phyloP scores from a whole-genome alignment of 768 basidiomycete genomes.

The Crassisporium funariophilum region DNA sequence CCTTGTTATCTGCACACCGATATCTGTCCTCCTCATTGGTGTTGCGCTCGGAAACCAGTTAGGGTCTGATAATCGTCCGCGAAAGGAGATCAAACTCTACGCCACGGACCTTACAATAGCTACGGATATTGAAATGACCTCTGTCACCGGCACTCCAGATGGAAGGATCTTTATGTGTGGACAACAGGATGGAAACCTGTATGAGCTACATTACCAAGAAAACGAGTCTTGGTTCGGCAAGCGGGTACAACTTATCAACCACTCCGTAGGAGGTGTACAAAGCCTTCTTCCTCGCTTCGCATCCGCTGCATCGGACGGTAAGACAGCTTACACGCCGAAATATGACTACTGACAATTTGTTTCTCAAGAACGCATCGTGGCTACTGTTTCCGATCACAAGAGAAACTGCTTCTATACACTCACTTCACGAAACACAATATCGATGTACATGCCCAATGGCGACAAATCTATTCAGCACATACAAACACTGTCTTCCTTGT shows the following conservation, averaged over 20 bases:
- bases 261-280: slow-evolving; percentile 77
- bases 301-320: slow-evolving; percentile 66
- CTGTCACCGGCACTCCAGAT: slow-evolving; percentile 74
- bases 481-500: slow-evolving; percentile 76
- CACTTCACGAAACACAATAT: slow-evolving; percentile 63
- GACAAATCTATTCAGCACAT: slow-evolving; percentile 70
- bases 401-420: slow-evolving; percentile 82
- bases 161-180: slow-evolving; percentile 94
- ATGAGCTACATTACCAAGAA: slow-evolving; percentile 90
- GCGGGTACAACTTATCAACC: slow-evolving; percentile 81
- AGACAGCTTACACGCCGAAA: slow-evolving; percentile 22
- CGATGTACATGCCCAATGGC: slow-evolving; percentile 62
- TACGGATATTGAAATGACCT: slow-evolving; percentile 84
- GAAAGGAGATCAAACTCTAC: slow-evolving; percentile 84
- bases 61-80: slow-evolving; percentile 42
- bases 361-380: slow-evolving; percentile 66
- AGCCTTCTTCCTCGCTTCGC: slow-evolving; percentile 81
- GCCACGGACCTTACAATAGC: slow-evolving; percentile 82
- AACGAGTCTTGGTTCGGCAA: slow-evolving; percentile 93
- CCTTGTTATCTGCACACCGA: slow-evolving; percentile 87
- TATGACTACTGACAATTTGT: not conserved
- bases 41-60: slow-evolving; percentile 57
- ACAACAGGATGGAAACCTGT: slow-evolving; percentile 81
- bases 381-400: slow-evolving; percentile 64
- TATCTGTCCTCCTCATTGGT: slow-evolving; percentile 83